Base-by-base conservation (phyloP, 768 basidiomycete species). In the Leccinum sublutescens region DNA sequence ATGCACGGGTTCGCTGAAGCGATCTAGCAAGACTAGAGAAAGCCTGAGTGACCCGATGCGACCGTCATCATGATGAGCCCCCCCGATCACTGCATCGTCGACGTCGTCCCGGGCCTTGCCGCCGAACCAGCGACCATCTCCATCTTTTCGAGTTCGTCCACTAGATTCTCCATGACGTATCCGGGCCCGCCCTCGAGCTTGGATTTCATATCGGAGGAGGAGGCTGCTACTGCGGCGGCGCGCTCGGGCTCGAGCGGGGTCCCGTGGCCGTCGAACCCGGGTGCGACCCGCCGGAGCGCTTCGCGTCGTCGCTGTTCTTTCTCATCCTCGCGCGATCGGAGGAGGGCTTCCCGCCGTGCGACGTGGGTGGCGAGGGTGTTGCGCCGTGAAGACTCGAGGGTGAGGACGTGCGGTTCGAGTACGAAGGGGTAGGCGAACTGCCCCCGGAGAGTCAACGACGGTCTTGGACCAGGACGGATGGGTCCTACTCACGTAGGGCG, bases 381-480 rank as follows among this genome's bases (percentile, higher is more conserved):
- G 50, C 87, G 80, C 2, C 92, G 86, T 0, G 91, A 81, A 0
- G 89, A 85, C 68, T 91, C 91, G 43, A 92, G 75, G 2, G 85
- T 83, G 54, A 95, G 73, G 63, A 93, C 79, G 70, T 96, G 95
- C 0, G 87, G 83, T 68, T 98, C 96, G 54, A 98, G 82, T 3
- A 94, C 89, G 79, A 93, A 98, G 2, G 96, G 95, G 68, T 98
- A 98, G 47, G 91, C 96, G 67, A 98, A 97, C 95, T 98, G 70
- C 5, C 47, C 5, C 43, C 2, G 36, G 55, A n/a, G 45, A 47
- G 21, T 48, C 49, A 49, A 25, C 3, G 14, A 53, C 31, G 10
- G 50, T 62, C 29, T 49, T 50, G 15, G 11, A 19, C 12, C 17
- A 31, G 11, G 27, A 12, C n/a, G 0, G 33, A 11, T 8, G 51